These are phyloP conservation scores for Boletales sp. DNA, from an alignment of 768 basidiomycete species.

Conservation along the genomic window DNA sequence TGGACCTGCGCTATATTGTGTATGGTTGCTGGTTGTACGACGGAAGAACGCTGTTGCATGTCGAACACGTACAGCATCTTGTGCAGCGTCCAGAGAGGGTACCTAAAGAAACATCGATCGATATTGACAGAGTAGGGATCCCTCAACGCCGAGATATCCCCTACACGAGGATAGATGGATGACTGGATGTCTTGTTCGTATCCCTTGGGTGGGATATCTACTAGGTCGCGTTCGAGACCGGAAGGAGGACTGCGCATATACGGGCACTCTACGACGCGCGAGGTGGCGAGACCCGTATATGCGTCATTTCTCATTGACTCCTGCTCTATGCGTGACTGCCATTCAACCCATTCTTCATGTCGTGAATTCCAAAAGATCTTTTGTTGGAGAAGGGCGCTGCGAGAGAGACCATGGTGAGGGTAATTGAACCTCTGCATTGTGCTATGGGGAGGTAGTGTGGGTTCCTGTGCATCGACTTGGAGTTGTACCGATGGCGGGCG, in stretches of 20 bases:
- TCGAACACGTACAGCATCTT: conserved; percentile 66
- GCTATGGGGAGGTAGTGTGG: conserved; percentile 3
- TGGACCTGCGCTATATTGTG: conserved; percentile 6
- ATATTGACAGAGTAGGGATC: conserved; percentile 55
- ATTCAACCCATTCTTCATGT: conserved; percentile 48
- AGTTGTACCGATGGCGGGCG: conserved; percentile 11
- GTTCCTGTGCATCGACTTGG: background rate
- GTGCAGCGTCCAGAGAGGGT: conserved; percentile 62
- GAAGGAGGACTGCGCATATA: conserved; percentile 22
- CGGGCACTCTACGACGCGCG: background rate
- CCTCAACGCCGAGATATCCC: conserved; percentile 55
- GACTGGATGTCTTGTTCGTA: conserved; percentile 19
- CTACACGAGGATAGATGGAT: conserved; percentile 53
- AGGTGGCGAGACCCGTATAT: conserved; percentile 23
- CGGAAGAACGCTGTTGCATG: conserved; percentile 36
- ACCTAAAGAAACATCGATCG: conserved; percentile 55
- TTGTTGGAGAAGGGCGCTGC: conserved; percentile 52
- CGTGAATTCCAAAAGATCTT: conserved; percentile 63
- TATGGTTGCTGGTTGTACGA: conserved; percentile 7
- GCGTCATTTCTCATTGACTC: conserved; percentile 15
- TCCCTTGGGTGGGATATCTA: conserved; percentile 1
- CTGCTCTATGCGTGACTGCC: conserved; percentile 20
- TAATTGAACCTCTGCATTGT: conserved; percentile 41
- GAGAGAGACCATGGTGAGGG: conserved; percentile 60
- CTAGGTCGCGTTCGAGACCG: conserved; percentile 30